phyloP scores from a whole-genome alignment of 2,329 filamentous ascomycete species.

The Ceratocystis harringtonii region DNA sequence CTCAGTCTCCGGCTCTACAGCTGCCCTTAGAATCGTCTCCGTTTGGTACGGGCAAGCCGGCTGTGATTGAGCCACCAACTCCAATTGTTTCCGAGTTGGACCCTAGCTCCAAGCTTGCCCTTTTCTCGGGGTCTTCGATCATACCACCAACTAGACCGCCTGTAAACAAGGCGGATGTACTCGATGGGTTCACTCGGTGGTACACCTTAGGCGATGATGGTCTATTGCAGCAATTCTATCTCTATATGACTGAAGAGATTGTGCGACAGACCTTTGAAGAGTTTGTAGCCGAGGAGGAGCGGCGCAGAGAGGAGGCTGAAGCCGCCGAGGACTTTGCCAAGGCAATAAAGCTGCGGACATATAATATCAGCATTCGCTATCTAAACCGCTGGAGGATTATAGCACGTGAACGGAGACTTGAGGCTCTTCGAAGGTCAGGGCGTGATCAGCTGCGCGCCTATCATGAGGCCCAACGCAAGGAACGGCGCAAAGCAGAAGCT shows the following conservation, averaged over 20 bases:
- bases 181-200: slow-evolving; percentile 39
- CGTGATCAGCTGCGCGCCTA: slow-evolving; percentile 37
- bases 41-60: background rate
- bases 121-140: slow-evolving; percentile 10
- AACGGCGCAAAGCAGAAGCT: slow-evolving; percentile 24
- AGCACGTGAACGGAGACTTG: slow-evolving; percentile 34
- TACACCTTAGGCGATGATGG: slow-evolving; percentile 39
- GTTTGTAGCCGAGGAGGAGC: slow-evolving; percentile 29
- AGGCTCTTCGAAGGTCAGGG: slow-evolving; percentile 36
- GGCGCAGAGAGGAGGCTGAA: slow-evolving; percentile 32
- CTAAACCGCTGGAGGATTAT: slow-evolving; percentile 42
- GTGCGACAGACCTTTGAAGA: slow-evolving; percentile 29
- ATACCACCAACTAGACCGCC: background rate
- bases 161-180: slow-evolving; percentile 17
- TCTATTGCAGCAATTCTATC: slow-evolving; percentile 36
- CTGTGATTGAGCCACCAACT: background rate
- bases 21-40: background rate
- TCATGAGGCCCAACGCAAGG: slow-evolving; percentile 27
- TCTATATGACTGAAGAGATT: slow-evolving; percentile 32
- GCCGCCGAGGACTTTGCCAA: slow-evolving; percentile 33
- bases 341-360: slow-evolving; percentile 33
- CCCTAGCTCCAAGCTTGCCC: slow-evolving; percentile 10
- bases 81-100: background rate
- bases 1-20: background rate
- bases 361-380: slow-evolving; percentile 38